Percentiles rank a stretch among this genome's conserved stretches.
Conservation (phyloP, 805 yeast species). For the Starmera dryadoides region DNA sequence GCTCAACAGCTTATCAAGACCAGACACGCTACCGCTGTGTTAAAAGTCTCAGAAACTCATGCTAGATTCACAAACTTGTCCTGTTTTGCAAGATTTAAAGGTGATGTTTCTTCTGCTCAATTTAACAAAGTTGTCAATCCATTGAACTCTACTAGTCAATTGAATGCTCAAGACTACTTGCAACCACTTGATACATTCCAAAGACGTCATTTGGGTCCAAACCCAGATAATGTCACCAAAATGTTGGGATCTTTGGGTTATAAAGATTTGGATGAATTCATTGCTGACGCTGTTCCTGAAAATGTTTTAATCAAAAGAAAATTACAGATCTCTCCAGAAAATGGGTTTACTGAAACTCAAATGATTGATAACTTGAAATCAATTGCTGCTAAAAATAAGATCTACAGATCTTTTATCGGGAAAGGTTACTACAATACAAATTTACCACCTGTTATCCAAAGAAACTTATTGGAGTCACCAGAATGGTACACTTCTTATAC, state of each 20-base stretch:
- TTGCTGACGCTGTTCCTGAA: slow-evolving; percentile 68
- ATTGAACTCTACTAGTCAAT: slow-evolving; percentile 28
- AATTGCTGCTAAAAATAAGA: slow-evolving; percentile 70
- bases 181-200: slow-evolving; percentile 71
- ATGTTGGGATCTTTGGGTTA: slow-evolving; percentile 69
- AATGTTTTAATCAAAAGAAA: slow-evolving; percentile 65
- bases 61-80: too few species aligned
- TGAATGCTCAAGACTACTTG: slow-evolving; percentile 9
- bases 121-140: slow-evolving; percentile 33
- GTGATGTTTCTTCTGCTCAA: slow-evolving; percentile 49
- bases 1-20: too few species aligned
- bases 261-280: slow-evolving; percentile 60
- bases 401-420: slow-evolving; percentile 76
- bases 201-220: slow-evolving; percentile 87
- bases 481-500: slow-evolving; percentile 99
- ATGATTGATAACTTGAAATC: slow-evolving; percentile 61
- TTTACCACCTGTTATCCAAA: slow-evolving; percentile 86
- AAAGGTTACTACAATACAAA: slow-evolving; percentile 91
- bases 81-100: slow-evolving; percentile 18
- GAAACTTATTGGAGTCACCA: slow-evolving; percentile 88
- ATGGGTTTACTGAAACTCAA: slow-evolving; percentile 78
- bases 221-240: slow-evolving; percentile 47
- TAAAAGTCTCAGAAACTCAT: too few species aligned
- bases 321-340: slow-evolving; percentile 55
- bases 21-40: too few species aligned